Evolutionary conservation across 2,329 filamentous ascomycete species (phyloP).

Genomic region (Nothomitra cinnamomea): DNA sequence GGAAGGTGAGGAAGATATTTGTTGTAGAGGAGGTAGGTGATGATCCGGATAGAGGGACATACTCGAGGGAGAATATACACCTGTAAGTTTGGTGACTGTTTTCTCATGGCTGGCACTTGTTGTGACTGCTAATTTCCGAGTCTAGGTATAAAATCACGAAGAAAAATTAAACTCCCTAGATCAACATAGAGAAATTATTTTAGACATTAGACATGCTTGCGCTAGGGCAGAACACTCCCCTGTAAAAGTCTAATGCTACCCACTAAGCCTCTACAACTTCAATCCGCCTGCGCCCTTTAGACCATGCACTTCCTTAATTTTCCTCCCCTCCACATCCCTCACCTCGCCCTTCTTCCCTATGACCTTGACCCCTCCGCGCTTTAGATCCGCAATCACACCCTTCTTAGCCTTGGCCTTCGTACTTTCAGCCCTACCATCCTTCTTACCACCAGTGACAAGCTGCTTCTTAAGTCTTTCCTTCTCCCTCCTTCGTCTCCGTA

Average conservation of each 20-base stretch:
- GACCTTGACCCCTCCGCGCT: slow-evolving; percentile 77
- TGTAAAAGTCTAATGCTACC: no score
- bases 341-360: slow-evolving; percentile 82
- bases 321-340: slow-evolving; percentile 59
- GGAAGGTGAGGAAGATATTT: slow-evolving; percentile 31
- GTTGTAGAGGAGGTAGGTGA: slow-evolving; percentile 29
- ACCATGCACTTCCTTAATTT: not conserved
- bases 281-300: not conserved
- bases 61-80: slow-evolving; percentile 30
- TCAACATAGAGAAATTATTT: no score
- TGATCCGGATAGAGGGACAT: slow-evolving; percentile 29
- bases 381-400: slow-evolving; percentile 47
- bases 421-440: slow-evolving; percentile 32
- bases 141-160: slow-evolving; percentile 1
- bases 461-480: slow-evolving; percentile 69
- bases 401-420: slow-evolving; percentile 13
- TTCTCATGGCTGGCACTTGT: not conserved
- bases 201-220: no score
- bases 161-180: not conserved
- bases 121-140: not conserved
- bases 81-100: slow-evolving; percentile 23
- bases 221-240: no score
- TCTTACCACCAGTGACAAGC: slow-evolving; percentile 39
- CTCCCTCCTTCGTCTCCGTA: slow-evolving; percentile 55
- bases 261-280: slow-evolving; percentile 1